A percentile compares a stretch with the other conserved stretches of the same genome.
Conservation (phyloP, 148 eudicot genomes). For the Silene conica region DNA sequence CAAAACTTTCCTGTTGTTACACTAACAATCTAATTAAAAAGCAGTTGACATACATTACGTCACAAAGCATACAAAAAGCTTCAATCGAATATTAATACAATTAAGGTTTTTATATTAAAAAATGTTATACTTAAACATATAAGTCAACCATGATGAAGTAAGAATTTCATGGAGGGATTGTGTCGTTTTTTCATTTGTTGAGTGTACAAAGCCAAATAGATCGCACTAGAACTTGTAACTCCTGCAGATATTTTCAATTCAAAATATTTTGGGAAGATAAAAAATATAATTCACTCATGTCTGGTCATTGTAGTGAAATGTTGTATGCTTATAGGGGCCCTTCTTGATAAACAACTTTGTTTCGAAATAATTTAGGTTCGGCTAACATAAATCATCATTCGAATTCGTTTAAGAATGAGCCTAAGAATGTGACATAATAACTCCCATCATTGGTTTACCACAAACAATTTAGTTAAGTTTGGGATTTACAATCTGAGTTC, state of each 20-base stretch:
- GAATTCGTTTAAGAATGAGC: too few relatives aligned
- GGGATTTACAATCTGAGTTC: too few relatives aligned
- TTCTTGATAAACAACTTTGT: too few relatives aligned
- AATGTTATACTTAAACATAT: conserved; percentile 6
- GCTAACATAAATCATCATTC: too few relatives aligned
- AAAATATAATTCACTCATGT: neutral
- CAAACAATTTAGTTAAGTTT: too few relatives aligned
- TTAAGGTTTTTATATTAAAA: conserved; percentile 17
- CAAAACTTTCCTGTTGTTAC: neutral
- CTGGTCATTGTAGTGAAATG: too few relatives aligned
- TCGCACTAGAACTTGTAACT: conserved; percentile 1
- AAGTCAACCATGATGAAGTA: conserved; percentile 5
- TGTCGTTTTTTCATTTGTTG: neutral
- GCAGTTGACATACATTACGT: conserved; percentile 17
- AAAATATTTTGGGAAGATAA: neutral
- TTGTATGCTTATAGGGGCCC: too few relatives aligned
- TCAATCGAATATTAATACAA: conserved; percentile 12
- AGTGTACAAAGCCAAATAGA: neutral
- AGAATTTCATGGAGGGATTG: neutral
- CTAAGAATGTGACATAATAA: too few relatives aligned
- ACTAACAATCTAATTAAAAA: neutral
- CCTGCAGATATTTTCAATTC: conserved; percentile 4
- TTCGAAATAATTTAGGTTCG: too few relatives aligned
- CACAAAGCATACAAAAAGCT: conserved; percentile 9
- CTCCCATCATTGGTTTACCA: too few relatives aligned